A percentile compares a stretch with the other conserved stretches of the same genome.
Conservation (phyloP, 1,139 yeast species). For the Blastobotrys elegans region DNA sequence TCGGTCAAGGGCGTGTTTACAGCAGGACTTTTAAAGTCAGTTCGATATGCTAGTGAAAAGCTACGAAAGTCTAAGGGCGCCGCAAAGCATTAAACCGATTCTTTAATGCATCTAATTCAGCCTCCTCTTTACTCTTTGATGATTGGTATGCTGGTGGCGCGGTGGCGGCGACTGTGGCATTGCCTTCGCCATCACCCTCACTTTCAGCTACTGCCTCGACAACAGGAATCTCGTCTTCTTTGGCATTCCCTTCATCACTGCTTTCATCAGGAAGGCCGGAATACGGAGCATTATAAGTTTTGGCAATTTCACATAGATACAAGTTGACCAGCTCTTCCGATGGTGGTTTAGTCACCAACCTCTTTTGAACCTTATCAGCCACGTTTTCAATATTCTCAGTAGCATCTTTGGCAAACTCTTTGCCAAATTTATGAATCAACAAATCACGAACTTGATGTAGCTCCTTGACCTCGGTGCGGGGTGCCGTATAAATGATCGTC, state of each 20-base stretch:
- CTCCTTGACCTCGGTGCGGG: slow-evolving; percentile 74
- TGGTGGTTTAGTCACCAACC: slow-evolving; percentile 70
- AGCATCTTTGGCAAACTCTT: slow-evolving; percentile 57
- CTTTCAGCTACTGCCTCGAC: slow-evolving; percentile 22
- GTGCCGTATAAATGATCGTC: slow-evolving; percentile 64
- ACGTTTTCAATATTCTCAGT: slow-evolving; percentile 54
- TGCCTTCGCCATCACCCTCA: neutral
- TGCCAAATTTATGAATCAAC: slow-evolving; percentile 59
- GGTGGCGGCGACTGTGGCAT: neutral
- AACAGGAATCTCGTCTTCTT: slow-evolving; percentile 35
- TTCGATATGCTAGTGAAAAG: slow-evolving; percentile 77
- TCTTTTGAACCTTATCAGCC: slow-evolving; percentile 58
- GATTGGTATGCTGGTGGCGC: slow-evolving; percentile 13
- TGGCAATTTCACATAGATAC: slow-evolving; percentile 76
- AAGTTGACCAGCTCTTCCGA: slow-evolving; percentile 57
- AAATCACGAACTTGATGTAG: slow-evolving; percentile 56
- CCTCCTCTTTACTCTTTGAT: slow-evolving; percentile 27
- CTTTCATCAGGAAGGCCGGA: slow-evolving; percentile 38
- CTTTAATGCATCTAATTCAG: slow-evolving; percentile 48
- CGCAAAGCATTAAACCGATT: slow-evolving; percentile 51
- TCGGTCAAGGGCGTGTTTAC: slow-evolving; percentile 78
- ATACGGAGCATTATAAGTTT: slow-evolving; percentile 72
- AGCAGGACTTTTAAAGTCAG: slow-evolving; percentile 73
- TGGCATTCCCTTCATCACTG: slow-evolving; percentile 18
- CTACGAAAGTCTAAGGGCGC: slow-evolving; percentile 35